Percentiles rank a stretch among this genome's conserved stretches.
These are phyloP conservation scores for Lactarius sanguifluus DNA, from an alignment of 768 basidiomycete species.

Conservation along the genomic window DNA sequence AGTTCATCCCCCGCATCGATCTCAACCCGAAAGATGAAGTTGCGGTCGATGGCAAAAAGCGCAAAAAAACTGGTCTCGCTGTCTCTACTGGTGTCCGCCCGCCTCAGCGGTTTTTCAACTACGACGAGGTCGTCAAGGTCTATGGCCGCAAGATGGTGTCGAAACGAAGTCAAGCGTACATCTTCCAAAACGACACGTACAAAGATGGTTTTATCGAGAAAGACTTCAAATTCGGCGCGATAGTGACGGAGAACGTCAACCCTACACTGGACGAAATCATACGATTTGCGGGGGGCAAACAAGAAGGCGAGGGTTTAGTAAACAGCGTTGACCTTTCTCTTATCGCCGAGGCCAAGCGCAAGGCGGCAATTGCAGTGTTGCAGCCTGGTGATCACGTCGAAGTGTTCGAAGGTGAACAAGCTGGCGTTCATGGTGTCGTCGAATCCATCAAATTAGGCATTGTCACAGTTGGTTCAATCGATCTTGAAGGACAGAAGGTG, in stretches of 20 bases:
- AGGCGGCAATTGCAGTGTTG: slow-evolving; percentile 88
- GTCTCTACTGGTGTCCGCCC: slow-evolving; percentile 81
- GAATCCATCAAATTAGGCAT: slow-evolving; percentile 86
- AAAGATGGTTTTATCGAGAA: slow-evolving; percentile 95
- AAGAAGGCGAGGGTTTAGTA: slow-evolving; percentile 59
- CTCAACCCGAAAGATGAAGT: slow-evolving; percentile 84
- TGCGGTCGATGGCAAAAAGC: slow-evolving; percentile 67
- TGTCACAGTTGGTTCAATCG: slow-evolving; percentile 68
- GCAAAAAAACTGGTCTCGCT: slow-evolving; percentile 74
- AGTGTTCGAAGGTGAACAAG: slow-evolving; percentile 95
- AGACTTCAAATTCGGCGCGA: slow-evolving; percentile 79
- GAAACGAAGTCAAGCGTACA: slow-evolving; percentile 70
- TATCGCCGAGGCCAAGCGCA: slow-evolving; percentile 89
- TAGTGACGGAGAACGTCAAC: slow-evolving; percentile 85
- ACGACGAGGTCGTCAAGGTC: slow-evolving; percentile 85
- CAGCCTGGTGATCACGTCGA: slow-evolving; percentile 98
- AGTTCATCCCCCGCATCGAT: slow-evolving; percentile 98
- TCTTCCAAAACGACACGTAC: slow-evolving; percentile 93
- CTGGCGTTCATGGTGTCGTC: slow-evolving; percentile 89
- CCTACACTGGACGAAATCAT: slow-evolving; percentile 97
- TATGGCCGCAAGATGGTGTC: slow-evolving; percentile 78
- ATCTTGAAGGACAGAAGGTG: slow-evolving; percentile 83
- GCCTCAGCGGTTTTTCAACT: slow-evolving; percentile 90
- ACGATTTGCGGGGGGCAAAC: slow-evolving; percentile 75
- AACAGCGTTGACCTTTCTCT: slow-evolving; percentile 81